Base-by-base conservation (phyloP, 2,329 filamentous ascomycete species). In the Aurifilum marmelostoma region DNA sequence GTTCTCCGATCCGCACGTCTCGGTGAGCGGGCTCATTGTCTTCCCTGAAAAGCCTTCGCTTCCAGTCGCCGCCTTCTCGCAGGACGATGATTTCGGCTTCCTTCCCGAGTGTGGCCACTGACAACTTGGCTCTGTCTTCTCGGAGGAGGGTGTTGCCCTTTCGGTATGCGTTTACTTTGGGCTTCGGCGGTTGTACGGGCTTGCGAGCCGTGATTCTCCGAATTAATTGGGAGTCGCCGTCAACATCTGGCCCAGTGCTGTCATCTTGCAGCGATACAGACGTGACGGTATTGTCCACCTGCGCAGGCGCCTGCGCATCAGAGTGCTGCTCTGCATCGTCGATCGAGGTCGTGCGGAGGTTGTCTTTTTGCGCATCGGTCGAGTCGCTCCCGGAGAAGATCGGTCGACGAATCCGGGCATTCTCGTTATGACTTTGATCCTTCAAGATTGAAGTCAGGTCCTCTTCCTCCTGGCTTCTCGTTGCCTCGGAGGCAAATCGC, bases 41-140 rank as follows among this genome's bases (percentile, higher is more conserved):
- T 12, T 52, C 9, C 14, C 43, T 64, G 6, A 60, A 29, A 1
- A 29, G 4, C 9, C 60, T 72, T 63, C 63, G 71, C 43, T 63
- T 69, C 63, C 70, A 63, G 9, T 71, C 32, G 5, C 76, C 76
- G n/a, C 71, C 71, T 50, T 83, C 79, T 67, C 74, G 79, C 76
- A 88, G 77, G 47, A 88, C 78, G 60, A 88, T 82, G 32, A 83
- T 83, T 21, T 82, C 78, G 16, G 81, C 81, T 2, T 78, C 77
- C 69, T 77, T 76, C 2, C 81, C 81, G 16, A 83, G 72, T 65
- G 80, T 78, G 37, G 75, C 72, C 18, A 77, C 68, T 4, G 71
- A 73, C 8, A 83, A 73, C n/a, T 52, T 71, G 27, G 64, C 54
- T 8, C 62, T 62, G 39, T 65, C 63, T 27, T 67, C 69, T 27